Base-by-base conservation (phyloP, 768 basidiomycete species). In the Rhodotorula kratochvilovae region DNA sequence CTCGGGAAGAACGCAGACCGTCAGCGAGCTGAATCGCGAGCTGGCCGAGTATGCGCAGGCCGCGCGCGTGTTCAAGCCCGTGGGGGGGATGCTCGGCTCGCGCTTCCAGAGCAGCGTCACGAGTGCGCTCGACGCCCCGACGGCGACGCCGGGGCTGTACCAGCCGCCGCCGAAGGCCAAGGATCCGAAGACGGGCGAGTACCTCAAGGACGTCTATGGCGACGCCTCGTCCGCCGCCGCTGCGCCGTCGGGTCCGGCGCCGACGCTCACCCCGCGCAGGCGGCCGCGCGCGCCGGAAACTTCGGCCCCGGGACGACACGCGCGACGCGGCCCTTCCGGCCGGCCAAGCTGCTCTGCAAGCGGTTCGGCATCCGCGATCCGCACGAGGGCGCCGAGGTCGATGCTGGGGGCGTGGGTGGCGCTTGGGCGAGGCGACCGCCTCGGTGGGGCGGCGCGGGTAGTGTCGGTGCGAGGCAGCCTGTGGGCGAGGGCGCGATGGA, bases 341-440 rank as follows among this genome's bases (percentile, higher is more conserved):
- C 96, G 4, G 86, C 86, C n/a, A 84, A 84, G 63, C 81, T 98
- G 61, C 82, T 99, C 35, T 97, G 92, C 82, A 96, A 95, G 80
- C 86, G 95, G 43, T 97, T 98, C 80, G 89, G 90, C 1, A 89
- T 98, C 46, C 89, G 88, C 77, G 91, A 93, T 73, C 94, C 94
- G 1, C 85, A 91, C 76, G 87, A 87, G 15, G 70, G 87, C 59
- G 82, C 81, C 17, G 77, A 76, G 4, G 69, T 57, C 25, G 70
- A 58, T 8, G 54, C 67, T 4, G 50, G 39, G 13, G 59, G 46
- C 55, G 63, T 51, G 29, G 72, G 71, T 5, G 63, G 72, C 19
- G 59, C 53, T 43, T 70, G 58, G 67, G 70, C 35, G 68, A 74
- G 67, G 66, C 73, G 64, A 61, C 68, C 15, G 10, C n/a, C 21